Base-by-base conservation (phyloP, 2,329 filamentous ascomycete species). In the Aureobasidium sp. region DNA sequence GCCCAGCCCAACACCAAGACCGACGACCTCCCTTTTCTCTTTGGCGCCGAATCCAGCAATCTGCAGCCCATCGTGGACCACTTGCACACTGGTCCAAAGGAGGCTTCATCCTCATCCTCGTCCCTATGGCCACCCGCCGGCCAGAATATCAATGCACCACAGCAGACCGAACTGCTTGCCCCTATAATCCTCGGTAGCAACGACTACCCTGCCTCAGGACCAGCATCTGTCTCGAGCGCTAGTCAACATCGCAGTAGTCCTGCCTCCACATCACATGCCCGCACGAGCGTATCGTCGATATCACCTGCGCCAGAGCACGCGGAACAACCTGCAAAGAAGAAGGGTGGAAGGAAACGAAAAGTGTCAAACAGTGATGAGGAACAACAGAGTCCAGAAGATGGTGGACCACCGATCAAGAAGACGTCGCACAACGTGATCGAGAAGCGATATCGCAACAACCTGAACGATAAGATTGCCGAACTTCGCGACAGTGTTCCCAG, bases 401-500 rank as follows among this genome's bases (percentile, higher is more conserved):
- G 71, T 42, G 79, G 70, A 27, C 81, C 72, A 56, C 82, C 77
- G 29, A 79, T 79, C 63, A 97, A 96, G 81, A 97, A 97, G 81
- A 95, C 92, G 36, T 91, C 93, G 2, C 93, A 97, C 76, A 97
- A 97, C 75, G 94, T 97, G 82, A 97, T 97, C 65, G 93, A 97
- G 77, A 97, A 97, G 81, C 82, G 93, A 67, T 97, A 97, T 75
- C 87, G 93, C 69, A 96, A 90, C 60, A 97, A 97, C 71, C 81
- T 97, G 62, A 97, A 97, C 71, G 93, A 97, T 72, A 97, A 97
- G 78, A 97, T 97, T 69, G 89, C 91, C 49, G 91, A 92, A 63
- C 79, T 97, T 65, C 84, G 92, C 68, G 91, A 97, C 73, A 96
- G 91, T 70, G 91, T 97, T 15, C 93, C 93, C 1, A 95, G 90